A percentile compares a stretch with the other conserved stretches of the same genome.
These are phyloP conservation scores for Salpingoeca rosetta DNA, from an alignment of 78 protist genomes.

Conservation along the genomic window DNA sequence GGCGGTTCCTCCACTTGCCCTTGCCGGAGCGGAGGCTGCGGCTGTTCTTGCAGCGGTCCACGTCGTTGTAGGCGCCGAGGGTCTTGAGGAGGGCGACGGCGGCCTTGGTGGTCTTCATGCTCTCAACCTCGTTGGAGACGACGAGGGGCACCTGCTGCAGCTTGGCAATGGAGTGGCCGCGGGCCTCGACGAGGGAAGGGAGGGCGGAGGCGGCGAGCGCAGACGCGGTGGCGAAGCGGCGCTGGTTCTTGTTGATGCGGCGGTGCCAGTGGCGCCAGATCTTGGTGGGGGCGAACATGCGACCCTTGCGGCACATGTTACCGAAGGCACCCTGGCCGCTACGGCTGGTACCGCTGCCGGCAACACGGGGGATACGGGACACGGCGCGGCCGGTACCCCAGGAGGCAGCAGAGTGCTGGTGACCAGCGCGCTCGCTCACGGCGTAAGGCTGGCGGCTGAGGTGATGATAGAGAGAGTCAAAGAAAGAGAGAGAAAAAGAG, in stretches of 20 bases:
- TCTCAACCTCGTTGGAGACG: slow-evolving; percentile 62
- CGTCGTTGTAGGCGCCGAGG: slow-evolving; percentile 86
- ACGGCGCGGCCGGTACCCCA: slow-evolving; percentile 99
- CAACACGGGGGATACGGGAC: slow-evolving; percentile 99
- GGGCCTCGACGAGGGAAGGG: slow-evolving; percentile 94
- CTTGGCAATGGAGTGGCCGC: slow-evolving; percentile 91
- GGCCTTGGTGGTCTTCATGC: slow-evolving; percentile 75
- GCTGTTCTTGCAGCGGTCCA: slow-evolving; percentile 54
- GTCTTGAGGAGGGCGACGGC: slow-evolving; percentile 78
- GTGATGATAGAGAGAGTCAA: too few species aligned
- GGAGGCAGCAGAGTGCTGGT: slow-evolving; percentile 93
- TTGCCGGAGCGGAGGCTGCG: slow-evolving; percentile 84
- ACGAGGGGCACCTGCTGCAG: slow-evolving; percentile 96
- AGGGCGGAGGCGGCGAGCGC: slow-evolving; percentile 99
- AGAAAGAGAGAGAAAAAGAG: background rate
- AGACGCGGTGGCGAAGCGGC: slow-evolving; percentile 87
- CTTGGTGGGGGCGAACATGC: slow-evolving; percentile 99
- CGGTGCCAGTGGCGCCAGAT: slow-evolving; percentile 94
- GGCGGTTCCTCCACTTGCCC: slow-evolving; percentile 97
- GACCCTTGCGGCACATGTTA: slow-evolving; percentile 95
- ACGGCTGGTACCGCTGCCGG: slow-evolving; percentile 97
- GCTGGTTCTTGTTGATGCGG: slow-evolving; percentile 85
- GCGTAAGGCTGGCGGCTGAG: slow-evolving; percentile 77
- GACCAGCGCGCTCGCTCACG: slow-evolving; percentile 84
- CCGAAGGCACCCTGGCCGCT: slow-evolving; percentile 99